Conservation (phyloP, 2,329 filamentous ascomycete species). For the Pseudocercospora cruenta region DNA sequence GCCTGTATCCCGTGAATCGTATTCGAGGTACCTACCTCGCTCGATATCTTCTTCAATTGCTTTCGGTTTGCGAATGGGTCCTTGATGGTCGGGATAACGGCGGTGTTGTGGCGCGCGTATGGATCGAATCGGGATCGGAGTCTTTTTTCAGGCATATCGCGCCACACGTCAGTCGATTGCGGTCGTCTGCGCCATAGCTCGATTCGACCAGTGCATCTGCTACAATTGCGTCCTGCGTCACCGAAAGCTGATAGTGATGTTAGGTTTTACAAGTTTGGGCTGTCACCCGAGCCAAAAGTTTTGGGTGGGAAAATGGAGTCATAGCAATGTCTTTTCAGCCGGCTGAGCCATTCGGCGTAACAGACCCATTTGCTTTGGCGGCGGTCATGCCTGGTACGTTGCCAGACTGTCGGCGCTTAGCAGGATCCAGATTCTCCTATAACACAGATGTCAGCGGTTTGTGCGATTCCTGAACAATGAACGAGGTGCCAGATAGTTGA, state of each 20-base stretch:
- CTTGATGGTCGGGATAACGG: background rate
- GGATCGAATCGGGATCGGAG: background rate
- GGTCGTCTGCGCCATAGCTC: background rate
- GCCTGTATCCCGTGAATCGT: no score
- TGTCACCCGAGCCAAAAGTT: background rate
- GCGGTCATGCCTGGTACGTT: conserved; percentile 16
- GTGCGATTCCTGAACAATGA: background rate
- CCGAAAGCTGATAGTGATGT: conserved; percentile 1
- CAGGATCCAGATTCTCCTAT: conserved; percentile 37
- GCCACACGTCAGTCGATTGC: background rate
- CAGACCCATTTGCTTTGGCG: conserved; percentile 21
- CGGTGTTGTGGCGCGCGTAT: background rate
- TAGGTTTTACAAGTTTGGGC: background rate
- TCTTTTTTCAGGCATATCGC: background rate
- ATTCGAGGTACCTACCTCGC: background rate
- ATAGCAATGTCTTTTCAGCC: conserved; percentile 16
- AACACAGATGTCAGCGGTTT: conserved; percentile 11
- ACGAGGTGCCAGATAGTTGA: conserved; percentile 2
- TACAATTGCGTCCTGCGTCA: background rate
- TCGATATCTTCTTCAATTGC: background rate
- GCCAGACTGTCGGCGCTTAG: conserved; percentile 39
- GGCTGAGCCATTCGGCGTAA: conserved; percentile 24
- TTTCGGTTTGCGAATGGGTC: background rate
- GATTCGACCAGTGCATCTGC: conserved; percentile 5
- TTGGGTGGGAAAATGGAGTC: background rate